Evolutionary conservation across 768 basidiomycete species (phyloP), one percentile per base, ranked within the genome.

Genomic region (Porpolomopsis calyptriformis): DNA sequence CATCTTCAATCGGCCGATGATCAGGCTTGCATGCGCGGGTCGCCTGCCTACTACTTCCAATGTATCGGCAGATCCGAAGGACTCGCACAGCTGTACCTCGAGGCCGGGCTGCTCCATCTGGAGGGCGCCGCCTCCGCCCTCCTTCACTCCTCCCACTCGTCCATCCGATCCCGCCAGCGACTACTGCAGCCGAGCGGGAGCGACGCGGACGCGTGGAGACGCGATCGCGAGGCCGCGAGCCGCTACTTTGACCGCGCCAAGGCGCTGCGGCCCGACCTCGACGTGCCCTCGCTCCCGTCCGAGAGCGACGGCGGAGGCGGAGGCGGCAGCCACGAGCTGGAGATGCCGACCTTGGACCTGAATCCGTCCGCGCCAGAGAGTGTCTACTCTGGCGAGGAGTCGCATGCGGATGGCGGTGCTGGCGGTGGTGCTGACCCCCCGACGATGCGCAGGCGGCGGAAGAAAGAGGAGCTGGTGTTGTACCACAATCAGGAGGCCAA

Each of bases 51-150:
- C 60, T 82, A 80, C 55, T 53, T 80, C 29, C 72, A 78, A 36
- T 76, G 75, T 42, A 62, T 89, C 6, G 86, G 86, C 19, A 83
- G 85, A 25, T 54, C 69, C n/a, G 57, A 59, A 14, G 82, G 81
- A 0, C 67, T 88, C 2, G 85, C 82, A 1, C 80, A 78, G 47
- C 75, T 89, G 7, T 88, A 85, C 60, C 65, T 85, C 4, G 83
- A 86, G 60, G 82, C 82, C 4, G 86, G 86, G 2, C 68, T 87
- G 22, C 74, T 89, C 24, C 77, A 88, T 56, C 70, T 88, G n/a
- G 86, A 89, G 59, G 86, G 86, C 5, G 74, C 82, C 11, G 85
- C 86, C 14, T 72, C 80, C 0, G 67, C 70, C n/a, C 69, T 88
- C 24, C 73, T 87, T 24, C 72, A 82, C 4, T 76, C 82, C 2